These are phyloP conservation scores for Curvularia hawaiiensis DNA, from an alignment of 2,329 filamentous ascomycete genomes.

Conservation along the genomic window DNA sequence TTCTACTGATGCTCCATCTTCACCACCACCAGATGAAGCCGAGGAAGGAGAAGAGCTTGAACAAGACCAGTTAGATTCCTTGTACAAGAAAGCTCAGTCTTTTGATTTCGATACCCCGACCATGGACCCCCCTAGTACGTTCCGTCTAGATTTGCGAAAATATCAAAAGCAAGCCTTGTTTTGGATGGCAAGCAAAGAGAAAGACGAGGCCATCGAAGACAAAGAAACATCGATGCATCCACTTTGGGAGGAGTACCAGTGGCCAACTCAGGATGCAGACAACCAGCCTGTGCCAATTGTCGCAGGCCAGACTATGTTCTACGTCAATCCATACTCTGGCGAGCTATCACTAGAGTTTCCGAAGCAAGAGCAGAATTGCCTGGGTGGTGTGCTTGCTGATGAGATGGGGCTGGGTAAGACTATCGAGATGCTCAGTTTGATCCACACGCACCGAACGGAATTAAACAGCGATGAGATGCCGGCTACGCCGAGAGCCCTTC, in stretches of 20 bases:
- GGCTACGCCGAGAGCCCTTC: slow-evolving; percentile 63
- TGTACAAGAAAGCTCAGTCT: slow-evolving; percentile 95
- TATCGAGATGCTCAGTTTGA: slow-evolving; percentile 94
- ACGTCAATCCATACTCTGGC: slow-evolving; percentile 96
- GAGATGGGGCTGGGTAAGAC: slow-evolving; percentile 99
- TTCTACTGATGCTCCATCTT: slow-evolving; percentile 51
- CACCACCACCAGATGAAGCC: slow-evolving; percentile 65
- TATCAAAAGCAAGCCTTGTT: slow-evolving; percentile 95
- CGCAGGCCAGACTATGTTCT: slow-evolving; percentile 74
- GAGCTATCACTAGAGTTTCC: slow-evolving; percentile 92
- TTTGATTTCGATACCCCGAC: slow-evolving; percentile 94
- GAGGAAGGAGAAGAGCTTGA: slow-evolving; percentile 92
- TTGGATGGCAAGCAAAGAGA: slow-evolving; percentile 97
- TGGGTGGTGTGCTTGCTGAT: slow-evolving; percentile 91
- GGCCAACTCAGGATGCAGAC: slow-evolving; percentile 87
- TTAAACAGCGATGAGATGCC: slow-evolving; percentile 39
- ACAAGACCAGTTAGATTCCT: slow-evolving; percentile 89
- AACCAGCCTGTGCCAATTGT: slow-evolving; percentile 74
- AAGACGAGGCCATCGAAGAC: slow-evolving; percentile 69
- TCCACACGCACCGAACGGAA: slow-evolving; percentile 80
- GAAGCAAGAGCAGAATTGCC: slow-evolving; percentile 89
- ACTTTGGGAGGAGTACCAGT: slow-evolving; percentile 93
- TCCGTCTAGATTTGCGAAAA: slow-evolving; percentile 80
- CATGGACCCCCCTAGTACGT: slow-evolving; percentile 80
- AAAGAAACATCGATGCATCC: slow-evolving; percentile 90